phyloP scores from a whole-genome alignment of 2,329 filamentous ascomycete genomes.

The Neofusicoccum kwambonambiense region DNA sequence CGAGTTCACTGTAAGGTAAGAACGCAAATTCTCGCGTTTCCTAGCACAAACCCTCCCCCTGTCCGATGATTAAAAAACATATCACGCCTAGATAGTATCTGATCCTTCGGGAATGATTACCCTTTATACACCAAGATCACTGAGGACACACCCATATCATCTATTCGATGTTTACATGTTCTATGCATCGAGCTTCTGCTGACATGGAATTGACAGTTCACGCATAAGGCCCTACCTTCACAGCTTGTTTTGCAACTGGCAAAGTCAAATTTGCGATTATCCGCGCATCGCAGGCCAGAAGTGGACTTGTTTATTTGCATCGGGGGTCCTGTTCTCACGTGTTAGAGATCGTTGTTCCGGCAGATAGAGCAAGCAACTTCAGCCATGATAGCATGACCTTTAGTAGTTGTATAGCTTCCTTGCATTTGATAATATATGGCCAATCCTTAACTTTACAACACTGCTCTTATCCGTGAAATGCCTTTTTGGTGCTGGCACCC shows the following conservation, averaged over 20 bases:
- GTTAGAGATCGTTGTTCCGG: not conserved
- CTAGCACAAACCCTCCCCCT: constrained; percentile 20
- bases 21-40: not conserved
- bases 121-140: constrained; percentile 66
- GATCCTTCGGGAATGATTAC: constrained; percentile 58
- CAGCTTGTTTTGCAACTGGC: too few relatives aligned
- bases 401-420: too few relatives aligned
- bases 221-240: not conserved
- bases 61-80: constrained; percentile 65
- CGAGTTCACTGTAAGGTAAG: constrained; percentile 5
- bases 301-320: not conserved
- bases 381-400: too few relatives aligned
- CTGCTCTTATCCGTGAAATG: too few relatives aligned
- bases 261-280: not conserved
- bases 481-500: too few relatives aligned
- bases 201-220: not conserved
- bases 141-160: constrained; percentile 48
- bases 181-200: not conserved
- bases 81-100: constrained; percentile 67
- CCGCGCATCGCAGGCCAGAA: not conserved
- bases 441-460: too few relatives aligned
- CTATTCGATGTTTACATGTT: not conserved
- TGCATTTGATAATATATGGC: too few relatives aligned
- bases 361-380: too few relatives aligned
- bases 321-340: not conserved